Conservation (phyloP, 345 rosid genomes). For the Syzygium grande region DNA sequence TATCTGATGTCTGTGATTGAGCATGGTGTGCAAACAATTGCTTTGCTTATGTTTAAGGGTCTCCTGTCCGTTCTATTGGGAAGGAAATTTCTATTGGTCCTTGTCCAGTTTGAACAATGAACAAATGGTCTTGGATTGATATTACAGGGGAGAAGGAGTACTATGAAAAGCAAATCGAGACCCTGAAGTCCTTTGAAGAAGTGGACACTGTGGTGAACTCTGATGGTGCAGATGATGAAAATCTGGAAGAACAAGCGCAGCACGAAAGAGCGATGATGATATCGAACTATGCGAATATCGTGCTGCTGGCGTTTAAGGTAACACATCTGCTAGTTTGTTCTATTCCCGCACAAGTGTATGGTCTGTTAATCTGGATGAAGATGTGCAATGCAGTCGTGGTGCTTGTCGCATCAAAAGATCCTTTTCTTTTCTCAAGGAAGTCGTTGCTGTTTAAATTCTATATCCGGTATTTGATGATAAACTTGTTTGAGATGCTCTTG, state of each 20-base stretch:
- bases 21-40: not conserved
- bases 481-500: not conserved
- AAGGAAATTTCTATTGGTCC: not conserved
- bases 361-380: not conserved
- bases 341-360: not conserved
- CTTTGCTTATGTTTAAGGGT: not conserved
- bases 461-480: not conserved
- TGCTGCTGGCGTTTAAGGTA: conserved; percentile 71
- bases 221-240: conserved; percentile 14
- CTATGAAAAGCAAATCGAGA: conserved; percentile 62
- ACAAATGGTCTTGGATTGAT: not conserved
- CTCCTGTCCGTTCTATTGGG: not conserved
- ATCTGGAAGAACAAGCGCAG: conserved; percentile 26
- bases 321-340: not conserved
- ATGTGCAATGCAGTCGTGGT: not conserved
- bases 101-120: not conserved
- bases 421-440: not conserved
- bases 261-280: conserved; percentile 74
- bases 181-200: conserved; percentile 71
- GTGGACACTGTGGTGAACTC: conserved; percentile 42
- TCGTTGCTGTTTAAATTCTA: not conserved
- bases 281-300: conserved; percentile 68
- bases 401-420: not conserved
- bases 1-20: not conserved
- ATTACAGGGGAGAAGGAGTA: conserved; percentile 60